phyloP scores from a whole-genome alignment of 2,329 filamentous ascomycete genomes.

The Leptographium galeiforme region DNA sequence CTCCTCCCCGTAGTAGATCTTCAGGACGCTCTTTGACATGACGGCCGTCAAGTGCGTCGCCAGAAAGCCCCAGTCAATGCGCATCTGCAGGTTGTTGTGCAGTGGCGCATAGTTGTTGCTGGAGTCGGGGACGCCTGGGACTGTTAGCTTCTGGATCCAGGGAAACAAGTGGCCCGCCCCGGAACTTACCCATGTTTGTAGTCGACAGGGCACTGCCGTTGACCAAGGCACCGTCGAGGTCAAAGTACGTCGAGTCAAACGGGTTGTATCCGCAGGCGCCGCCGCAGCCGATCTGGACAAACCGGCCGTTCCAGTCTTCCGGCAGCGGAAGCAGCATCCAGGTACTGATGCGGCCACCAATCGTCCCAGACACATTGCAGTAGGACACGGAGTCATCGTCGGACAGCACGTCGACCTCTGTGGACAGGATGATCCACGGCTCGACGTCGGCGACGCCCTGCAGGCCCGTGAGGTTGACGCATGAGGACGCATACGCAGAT shows the following conservation, averaged over 20 bases:
- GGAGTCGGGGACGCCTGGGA: background rate
- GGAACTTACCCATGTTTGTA: background rate
- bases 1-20: constrained; percentile 25
- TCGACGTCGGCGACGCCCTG: background rate
- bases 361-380: background rate
- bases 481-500: background rate
- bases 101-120: background rate
- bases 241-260: background rate
- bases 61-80: constrained; percentile 24
- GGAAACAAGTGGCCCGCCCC: background rate
- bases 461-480: background rate
- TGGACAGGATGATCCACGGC: background rate
- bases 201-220: background rate
- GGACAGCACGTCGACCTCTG: background rate
- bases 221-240: background rate
- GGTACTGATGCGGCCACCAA: background rate
- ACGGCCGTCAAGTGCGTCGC: constrained; percentile 16
- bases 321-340: background rate
- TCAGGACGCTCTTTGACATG: constrained; percentile 28
- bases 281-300: constrained; percentile 24
- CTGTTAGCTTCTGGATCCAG: background rate
- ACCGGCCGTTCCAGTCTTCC: constrained; percentile 19
- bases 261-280: constrained; percentile 18
- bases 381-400: background rate
- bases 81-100: constrained; percentile 15